Evolutionary conservation across 352 stramenopile genomes (phyloP), one percentile per base, ranked within the genome.

Genomic region (Phytophthora macrochlamydospora): DNA sequence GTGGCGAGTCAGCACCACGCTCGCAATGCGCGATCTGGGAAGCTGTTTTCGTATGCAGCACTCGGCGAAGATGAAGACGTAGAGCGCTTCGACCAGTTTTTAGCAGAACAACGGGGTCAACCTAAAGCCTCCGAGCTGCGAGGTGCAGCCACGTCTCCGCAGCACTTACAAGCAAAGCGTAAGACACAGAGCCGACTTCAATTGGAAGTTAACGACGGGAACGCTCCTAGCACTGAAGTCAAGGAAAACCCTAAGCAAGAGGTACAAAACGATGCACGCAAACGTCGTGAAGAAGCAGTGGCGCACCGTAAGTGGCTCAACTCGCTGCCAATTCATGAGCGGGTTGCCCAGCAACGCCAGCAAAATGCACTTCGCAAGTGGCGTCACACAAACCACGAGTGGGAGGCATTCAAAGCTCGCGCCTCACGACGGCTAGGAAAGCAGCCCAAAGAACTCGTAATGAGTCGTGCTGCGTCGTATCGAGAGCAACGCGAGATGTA

Each of bases 401-500:
- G 87, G 87, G 83, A 92, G 51, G 43, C 53, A 2, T 95, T 95
- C 59, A 90, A 90, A 40, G 40, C 62, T 12, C 74, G 83, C 12
- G 85, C 84, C 13, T 72, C 81, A 12, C 83, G 79, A 54, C 75
- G 76, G 18, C 62, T 93, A 1, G 80, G 81, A 7, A 93, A 96
- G 52, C 51, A 67, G 1, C 76, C 86, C n/a, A 74, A 78, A 24
- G 76, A 95, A 28, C 75, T 98, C 9, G 87, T 98, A 13, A 97
- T 98, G 81, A 90, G 71, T 40, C 87, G 86, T 24, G 80, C 87
- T 13, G 75, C 92, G 24, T 75, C 87, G 14, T 98, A 94, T 69
- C 82, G 93, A 2, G 91, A 97, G 58, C 85, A 95, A 58, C 85
- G 93, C 12, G 93, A 98, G 65, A 84, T 95, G 80, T 95, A 95